phyloP scores from a whole-genome alignment of 1,284 basidiomycete species.

The Melampsora medusae region DNA sequence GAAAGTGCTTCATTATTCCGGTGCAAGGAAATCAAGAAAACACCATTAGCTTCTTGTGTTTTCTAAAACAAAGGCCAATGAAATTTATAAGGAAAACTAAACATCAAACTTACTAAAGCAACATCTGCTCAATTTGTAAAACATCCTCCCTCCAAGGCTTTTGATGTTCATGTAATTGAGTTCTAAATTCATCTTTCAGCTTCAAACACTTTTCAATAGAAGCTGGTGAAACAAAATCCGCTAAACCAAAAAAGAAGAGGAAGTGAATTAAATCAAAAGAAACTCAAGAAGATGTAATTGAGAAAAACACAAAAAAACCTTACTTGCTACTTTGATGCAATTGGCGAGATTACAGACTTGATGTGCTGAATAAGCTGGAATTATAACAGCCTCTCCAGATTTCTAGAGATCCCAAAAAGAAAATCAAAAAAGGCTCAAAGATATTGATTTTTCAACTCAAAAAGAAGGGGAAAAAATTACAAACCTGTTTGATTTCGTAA shows the following conservation, averaged over 20 bases:
- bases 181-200: conserved; percentile 32
- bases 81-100: neutral
- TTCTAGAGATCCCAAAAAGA: conserved; percentile 39
- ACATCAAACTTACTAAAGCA: conserved; percentile 16
- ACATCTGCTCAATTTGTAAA: conserved; percentile 43
- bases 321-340: conserved; percentile 52
- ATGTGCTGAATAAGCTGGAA: conserved; percentile 52
- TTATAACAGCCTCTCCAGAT: conserved; percentile 51
- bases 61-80: neutral
- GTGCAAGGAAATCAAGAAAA: neutral
- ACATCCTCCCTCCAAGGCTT: conserved; percentile 43
- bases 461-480: neutral
- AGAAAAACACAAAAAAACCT: neutral
- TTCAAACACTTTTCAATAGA: conserved; percentile 37
- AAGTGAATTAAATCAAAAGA: neutral
- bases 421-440: neutral
- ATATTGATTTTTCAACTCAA: neutral
- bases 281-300: neutral
- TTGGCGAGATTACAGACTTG: conserved; percentile 52
- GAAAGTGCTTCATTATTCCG: neutral
- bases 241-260: neutral
- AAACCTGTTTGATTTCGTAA: conserved; percentile 49
- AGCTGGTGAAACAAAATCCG: conserved; percentile 34
- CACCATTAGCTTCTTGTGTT: neutral
- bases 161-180: conserved; percentile 23